Evolutionary conservation across 2,329 filamentous ascomycete species (phyloP).

Genomic region (Pseudogymnoascus sp.): DNA sequence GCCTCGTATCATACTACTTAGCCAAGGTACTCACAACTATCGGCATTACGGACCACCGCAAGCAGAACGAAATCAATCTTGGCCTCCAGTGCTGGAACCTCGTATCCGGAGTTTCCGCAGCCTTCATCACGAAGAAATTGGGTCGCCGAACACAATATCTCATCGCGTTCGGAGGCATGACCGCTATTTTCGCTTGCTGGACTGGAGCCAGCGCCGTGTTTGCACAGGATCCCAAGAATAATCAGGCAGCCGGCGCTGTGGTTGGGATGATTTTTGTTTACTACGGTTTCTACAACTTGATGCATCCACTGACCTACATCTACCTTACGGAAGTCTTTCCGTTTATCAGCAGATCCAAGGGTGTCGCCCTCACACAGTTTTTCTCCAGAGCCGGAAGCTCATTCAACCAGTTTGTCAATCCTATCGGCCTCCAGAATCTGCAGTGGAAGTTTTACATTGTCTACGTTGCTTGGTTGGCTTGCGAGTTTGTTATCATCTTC

Average conservation of each 20-base stretch:
- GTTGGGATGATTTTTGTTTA: slow-evolving; percentile 41
- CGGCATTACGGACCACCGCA: slow-evolving; percentile 26
- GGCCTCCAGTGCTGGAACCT: slow-evolving; percentile 13
- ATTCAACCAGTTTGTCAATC: slow-evolving; percentile 33
- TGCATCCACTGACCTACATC: slow-evolving; percentile 12
- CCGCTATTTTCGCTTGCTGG: slow-evolving; percentile 1
- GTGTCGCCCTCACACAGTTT: not conserved
- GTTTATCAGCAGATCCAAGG: slow-evolving; percentile 10
- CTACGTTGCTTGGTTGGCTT: slow-evolving; percentile 27
- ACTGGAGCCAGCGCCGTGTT: not conserved
- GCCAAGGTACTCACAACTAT: slow-evolving; percentile 26
- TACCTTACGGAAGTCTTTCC: slow-evolving; percentile 15
- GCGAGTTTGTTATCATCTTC: slow-evolving; percentile 15
- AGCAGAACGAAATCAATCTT: slow-evolving; percentile 19
- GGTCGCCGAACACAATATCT: slow-evolving; percentile 11
- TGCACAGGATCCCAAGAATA: not conserved
- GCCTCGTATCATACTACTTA: slow-evolving; percentile 34
- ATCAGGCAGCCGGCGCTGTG: not conserved
- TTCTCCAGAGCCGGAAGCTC: slow-evolving; percentile 10
- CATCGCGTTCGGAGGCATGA: slow-evolving; percentile 9
- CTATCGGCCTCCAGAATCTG: slow-evolving; percentile 32
- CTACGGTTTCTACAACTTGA: slow-evolving; percentile 26
- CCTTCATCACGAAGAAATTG: slow-evolving; percentile 15
- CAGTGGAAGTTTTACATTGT: slow-evolving; percentile 35
- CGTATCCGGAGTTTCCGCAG: slow-evolving; percentile 11